phyloP scores from a whole-genome alignment of 306 rosid species.

The Dicorynia guianensis region DNA sequence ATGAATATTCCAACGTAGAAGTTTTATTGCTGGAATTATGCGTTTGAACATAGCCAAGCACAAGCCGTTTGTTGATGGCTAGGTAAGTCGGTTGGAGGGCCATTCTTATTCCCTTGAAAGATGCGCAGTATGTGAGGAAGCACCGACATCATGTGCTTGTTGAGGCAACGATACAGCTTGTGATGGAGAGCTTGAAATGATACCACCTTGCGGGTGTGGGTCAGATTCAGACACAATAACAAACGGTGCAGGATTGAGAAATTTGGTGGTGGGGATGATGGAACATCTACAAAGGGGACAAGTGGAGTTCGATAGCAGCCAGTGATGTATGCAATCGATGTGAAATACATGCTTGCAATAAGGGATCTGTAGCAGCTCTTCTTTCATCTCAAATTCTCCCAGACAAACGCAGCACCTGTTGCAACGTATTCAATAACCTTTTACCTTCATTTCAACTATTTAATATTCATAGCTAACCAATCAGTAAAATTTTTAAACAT shows the following conservation, averaged over 20 bases:
- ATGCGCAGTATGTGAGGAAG: slow-evolving; percentile 34
- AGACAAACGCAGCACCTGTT: slow-evolving; percentile 86
- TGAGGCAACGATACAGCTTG: slow-evolving; percentile 29
- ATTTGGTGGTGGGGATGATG: slow-evolving; percentile 53
- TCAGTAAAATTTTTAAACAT: not conserved
- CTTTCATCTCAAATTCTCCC: slow-evolving; percentile 78
- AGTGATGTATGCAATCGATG: slow-evolving; percentile 70
- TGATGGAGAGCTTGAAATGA: slow-evolving; percentile 29
- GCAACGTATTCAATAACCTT: not conserved
- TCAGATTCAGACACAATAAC: slow-evolving; percentile 39
- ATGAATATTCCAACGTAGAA: too few species aligned
- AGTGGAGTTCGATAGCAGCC: slow-evolving; percentile 79
- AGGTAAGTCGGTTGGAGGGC: too few species aligned
- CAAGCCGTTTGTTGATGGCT: too few species aligned
- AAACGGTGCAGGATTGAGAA: slow-evolving; percentile 32
- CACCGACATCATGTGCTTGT: slow-evolving; percentile 22
- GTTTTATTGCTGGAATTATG: too few species aligned
- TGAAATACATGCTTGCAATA: slow-evolving; percentile 87
- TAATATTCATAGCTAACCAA: too few species aligned
- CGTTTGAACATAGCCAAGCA: too few species aligned
- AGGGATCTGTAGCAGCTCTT: slow-evolving; percentile 75
- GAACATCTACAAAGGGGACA: slow-evolving; percentile 88
- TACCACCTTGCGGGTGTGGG: slow-evolving; percentile 39
- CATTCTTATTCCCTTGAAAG: slow-evolving; percentile 1
- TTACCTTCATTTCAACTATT: too few species aligned